Evolutionary conservation across 2,329 filamentous ascomycete species (phyloP).

Genomic region (Fusarium sacchari): DNA sequence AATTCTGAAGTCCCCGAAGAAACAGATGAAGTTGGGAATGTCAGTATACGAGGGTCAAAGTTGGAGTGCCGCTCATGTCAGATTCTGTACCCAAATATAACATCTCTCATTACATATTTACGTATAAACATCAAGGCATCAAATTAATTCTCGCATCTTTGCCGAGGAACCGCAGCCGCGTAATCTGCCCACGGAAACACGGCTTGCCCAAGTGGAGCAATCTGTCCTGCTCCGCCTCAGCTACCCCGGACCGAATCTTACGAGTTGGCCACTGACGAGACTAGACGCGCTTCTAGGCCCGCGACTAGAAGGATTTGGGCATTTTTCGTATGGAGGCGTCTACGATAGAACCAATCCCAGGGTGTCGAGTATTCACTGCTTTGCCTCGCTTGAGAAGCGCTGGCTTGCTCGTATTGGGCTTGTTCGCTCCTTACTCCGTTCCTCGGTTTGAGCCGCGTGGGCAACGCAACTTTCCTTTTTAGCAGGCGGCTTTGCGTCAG

Average conservation of each 20-base stretch:
- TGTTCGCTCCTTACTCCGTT: background rate
- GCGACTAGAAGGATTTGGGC: background rate
- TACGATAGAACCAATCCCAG: constrained; percentile 9
- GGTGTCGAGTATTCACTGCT: background rate
- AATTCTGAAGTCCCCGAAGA: background rate
- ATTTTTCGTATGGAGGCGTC: background rate
- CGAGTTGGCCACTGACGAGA: constrained; percentile 2
- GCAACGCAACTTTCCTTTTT: background rate
- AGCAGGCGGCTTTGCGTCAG: background rate
- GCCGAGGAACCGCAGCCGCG: constrained; percentile 12
- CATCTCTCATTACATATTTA: background rate
- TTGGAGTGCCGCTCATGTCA: background rate
- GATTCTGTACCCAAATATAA: background rate
- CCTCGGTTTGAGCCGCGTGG: background rate
- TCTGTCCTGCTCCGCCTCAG: background rate
- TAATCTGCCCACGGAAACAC: constrained; percentile 12
- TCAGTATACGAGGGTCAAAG: background rate
- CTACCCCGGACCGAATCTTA: constrained; percentile 5
- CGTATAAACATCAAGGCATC: background rate
- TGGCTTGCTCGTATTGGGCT: background rate
- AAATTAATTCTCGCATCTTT: background rate
- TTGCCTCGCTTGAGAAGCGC: background rate
- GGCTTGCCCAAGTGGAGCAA: constrained; percentile 4
- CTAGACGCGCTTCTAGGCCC: background rate
- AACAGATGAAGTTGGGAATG: background rate